phyloP scores from a whole-genome alignment of 305 asterid species.

The Plantago rigida region DNA sequence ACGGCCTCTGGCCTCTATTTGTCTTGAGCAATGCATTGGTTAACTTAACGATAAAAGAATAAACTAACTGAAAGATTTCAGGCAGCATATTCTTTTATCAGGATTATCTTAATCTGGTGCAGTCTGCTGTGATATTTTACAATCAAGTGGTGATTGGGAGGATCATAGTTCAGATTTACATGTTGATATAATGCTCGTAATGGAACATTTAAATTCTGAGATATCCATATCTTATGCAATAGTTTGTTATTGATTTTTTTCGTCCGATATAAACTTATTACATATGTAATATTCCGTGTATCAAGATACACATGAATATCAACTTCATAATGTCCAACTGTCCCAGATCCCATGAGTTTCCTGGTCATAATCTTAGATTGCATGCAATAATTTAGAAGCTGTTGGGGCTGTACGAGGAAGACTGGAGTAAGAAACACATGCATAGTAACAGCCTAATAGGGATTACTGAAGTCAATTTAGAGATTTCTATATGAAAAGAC shows the following conservation, averaged over 20 bases:
- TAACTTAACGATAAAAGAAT: constrained; percentile 11
- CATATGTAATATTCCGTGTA: no score
- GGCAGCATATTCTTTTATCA: background rate
- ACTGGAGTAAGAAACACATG: constrained; percentile 10
- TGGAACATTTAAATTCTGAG: no score
- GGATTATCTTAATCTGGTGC: no score
- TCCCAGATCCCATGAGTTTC: constrained; percentile 5
- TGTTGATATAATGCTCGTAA: no score
- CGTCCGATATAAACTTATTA: no score
- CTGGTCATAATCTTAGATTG: constrained; percentile 4
- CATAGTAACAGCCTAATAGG: background rate
- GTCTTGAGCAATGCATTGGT: constrained; percentile 3
- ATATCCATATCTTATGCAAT: no score
- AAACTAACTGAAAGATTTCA: constrained; percentile 2
- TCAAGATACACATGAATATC: constrained; percentile 7
- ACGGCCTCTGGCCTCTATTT: background rate
- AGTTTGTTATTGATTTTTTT: no score
- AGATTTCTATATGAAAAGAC: no score
- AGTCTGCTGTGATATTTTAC: no score
- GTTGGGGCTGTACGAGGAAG: background rate
- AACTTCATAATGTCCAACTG: constrained; percentile 3
- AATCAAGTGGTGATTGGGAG: background rate
- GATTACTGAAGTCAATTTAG: no score
- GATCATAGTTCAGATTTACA: no score
- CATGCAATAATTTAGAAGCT: background rate